A percentile compares a stretch with the other conserved stretches of the same genome.
These are phyloP conservation scores for Cochlearia excelsa DNA, from an alignment of 345 rosid genomes.

Conservation along the genomic window DNA sequence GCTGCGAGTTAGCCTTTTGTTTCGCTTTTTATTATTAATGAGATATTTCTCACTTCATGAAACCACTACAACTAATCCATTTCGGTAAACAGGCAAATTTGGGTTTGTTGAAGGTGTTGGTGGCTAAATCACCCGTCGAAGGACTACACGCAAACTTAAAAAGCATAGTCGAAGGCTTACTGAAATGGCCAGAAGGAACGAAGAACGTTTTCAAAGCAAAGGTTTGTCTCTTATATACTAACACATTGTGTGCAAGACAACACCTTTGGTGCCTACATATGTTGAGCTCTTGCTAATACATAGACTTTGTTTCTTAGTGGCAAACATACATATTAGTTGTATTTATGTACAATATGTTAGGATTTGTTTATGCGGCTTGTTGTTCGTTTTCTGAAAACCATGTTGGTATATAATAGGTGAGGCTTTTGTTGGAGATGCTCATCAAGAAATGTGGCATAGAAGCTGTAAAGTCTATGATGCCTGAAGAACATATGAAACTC, in stretches of 20 bases:
- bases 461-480: constrained; percentile 96
- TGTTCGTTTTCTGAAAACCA: constrained; percentile 15
- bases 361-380: constrained; percentile 8
- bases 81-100: constrained; percentile 73
- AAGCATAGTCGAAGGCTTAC: constrained; percentile 78
- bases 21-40: constrained; percentile 1
- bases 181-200: constrained; percentile 78
- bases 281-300: constrained; percentile 13
- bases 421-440: constrained; percentile 93
- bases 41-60: constrained; percentile 21
- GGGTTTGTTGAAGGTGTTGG: constrained; percentile 85
- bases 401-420: constrained; percentile 55
- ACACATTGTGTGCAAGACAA: not conserved
- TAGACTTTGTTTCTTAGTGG: constrained; percentile 7
- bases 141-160: constrained; percentile 67
- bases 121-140: constrained; percentile 85
- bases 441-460: constrained; percentile 84
- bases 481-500: constrained; percentile 92
- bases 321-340: not conserved
- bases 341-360: not conserved
- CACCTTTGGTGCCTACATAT: constrained; percentile 3
- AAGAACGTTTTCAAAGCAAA: constrained; percentile 88
- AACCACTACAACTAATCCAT: constrained; percentile 11
- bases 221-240: constrained; percentile 43
- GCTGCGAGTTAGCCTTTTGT: constrained; percentile 23